Evolutionary conservation across 2,329 filamentous ascomycete genomes (phyloP), one percentile per base, ranked within the genome.

Genomic region (Aaosphaeria arxii): DNA sequence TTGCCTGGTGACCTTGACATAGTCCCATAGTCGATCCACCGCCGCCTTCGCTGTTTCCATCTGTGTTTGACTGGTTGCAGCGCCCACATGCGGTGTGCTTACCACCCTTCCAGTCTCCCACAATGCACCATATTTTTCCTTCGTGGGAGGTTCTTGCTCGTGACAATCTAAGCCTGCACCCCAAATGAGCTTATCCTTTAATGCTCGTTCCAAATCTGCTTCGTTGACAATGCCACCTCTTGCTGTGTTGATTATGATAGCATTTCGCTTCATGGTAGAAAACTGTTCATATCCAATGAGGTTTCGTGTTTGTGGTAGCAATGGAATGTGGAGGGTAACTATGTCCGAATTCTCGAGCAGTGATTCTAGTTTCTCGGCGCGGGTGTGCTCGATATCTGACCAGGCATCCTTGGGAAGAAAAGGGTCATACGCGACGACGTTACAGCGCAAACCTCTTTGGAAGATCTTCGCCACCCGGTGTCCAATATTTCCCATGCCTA

Each of bases 141-240:
- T 67, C 0, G 67, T 72, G 6, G 70, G 73, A 13, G 77, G 77
- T 50, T 80, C 77, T 13, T 65, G 59, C 38, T 67, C 64, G 45
- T 77, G 75, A n/a, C 78, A 76, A 61, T 80, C 77, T 2, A 74
- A 69, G 17, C 74, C 77, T 3, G 74, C 75, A 1, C 76, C 76
- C 11, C 70, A 69, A 39, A 78, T 74, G 44, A 61, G 57, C 4
- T 63, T 62, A n/a, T 72, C 62, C 30, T 63, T 66, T 46, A 79
- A 55, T 4, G 74, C 75, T 11, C 55, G 58, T 9, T 71, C 65
- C n/a, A 80, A 57, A 7, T 74, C 76, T 2, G 58, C 57, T 57
- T 80, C 77, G 45, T 79, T 71, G 11, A 80, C 69, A 9, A 78
- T 71, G 0, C 75, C 76, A 11, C 76, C 76, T 7, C 76, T 69